Percentiles rank a stretch among this genome's conserved stretches.
phyloP scores from a whole-genome alignment of 805 yeast species.

The Teunomyces panamensis region DNA sequence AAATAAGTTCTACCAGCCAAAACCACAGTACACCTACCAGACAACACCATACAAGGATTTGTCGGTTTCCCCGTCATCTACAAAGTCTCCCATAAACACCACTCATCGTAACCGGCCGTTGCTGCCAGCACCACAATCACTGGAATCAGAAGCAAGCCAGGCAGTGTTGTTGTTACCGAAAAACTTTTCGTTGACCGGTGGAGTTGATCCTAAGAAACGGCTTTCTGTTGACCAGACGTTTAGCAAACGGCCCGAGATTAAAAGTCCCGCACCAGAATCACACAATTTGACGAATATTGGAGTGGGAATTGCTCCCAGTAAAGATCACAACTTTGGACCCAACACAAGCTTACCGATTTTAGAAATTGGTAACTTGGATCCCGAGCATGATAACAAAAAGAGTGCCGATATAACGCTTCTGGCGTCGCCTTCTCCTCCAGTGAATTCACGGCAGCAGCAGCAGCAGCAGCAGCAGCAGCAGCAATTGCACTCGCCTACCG shows the following conservation, averaged over 20 bases:
- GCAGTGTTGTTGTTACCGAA: constrained; percentile 52
- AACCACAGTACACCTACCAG: constrained; percentile 27
- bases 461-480: no score
- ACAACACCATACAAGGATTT: constrained; percentile 17
- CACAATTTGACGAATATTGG: constrained; percentile 18
- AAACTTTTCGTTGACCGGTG: constrained; percentile 34
- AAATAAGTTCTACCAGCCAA: constrained; percentile 26
- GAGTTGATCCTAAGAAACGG: constrained; percentile 20
- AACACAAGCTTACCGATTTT: neutral
- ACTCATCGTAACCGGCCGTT: constrained; percentile 21
- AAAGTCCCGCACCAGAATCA: constrained; percentile 6
- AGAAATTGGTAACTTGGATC: neutral
- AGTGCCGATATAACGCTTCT: neutral
- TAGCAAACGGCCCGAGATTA: constrained; percentile 1
- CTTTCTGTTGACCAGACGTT: constrained; percentile 23
- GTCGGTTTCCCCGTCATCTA: constrained; percentile 24
- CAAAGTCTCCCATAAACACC: constrained; percentile 16
- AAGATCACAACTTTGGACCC: neutral
- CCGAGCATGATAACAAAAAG: neutral
- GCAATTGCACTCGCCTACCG: constrained; percentile 8
- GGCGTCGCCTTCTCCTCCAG: constrained; percentile 11
- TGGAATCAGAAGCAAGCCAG: constrained; percentile 17
- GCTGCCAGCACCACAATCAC: constrained; percentile 15
- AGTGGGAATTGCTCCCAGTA: constrained; percentile 8
- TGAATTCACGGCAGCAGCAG: constrained; percentile 1